These are phyloP conservation scores for Moesziomyces antarcticus DNA, from an alignment of 1,284 basidiomycete genomes.

Conservation along the genomic window DNA sequence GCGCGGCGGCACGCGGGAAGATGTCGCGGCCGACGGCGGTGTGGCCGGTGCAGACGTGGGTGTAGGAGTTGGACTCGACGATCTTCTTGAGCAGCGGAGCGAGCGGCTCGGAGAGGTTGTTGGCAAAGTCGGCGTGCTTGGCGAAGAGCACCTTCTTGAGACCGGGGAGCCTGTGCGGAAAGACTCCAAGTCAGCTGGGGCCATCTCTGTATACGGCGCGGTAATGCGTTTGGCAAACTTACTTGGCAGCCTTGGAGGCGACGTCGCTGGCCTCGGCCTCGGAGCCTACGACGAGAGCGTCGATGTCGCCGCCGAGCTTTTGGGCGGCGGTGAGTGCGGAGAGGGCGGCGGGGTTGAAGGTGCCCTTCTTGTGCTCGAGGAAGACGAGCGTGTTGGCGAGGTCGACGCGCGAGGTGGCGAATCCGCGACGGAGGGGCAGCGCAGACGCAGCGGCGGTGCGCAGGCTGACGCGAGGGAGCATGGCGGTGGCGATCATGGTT, in stretches of 20 bases:
- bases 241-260: conserved; percentile 84
- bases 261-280: conserved; percentile 78
- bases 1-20: conserved; percentile 86
- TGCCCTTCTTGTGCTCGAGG: conserved; percentile 85
- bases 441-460: conserved; percentile 17
- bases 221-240: conserved; percentile 55
- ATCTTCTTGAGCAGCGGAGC: conserved; percentile 72
- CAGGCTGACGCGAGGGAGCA: conserved; percentile 34
- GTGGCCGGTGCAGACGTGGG: conserved; percentile 88
- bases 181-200: neutral
- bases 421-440: conserved; percentile 45
- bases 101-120: conserved; percentile 68
- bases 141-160: conserved; percentile 69
- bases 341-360: conserved; percentile 84
- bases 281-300: conserved; percentile 84
- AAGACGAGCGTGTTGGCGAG: conserved; percentile 77
- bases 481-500: conserved; percentile 49
- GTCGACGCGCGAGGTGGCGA: conserved; percentile 57
- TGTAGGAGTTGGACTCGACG: conserved; percentile 72
- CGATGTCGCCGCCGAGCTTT: conserved; percentile 83
- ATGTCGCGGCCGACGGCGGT: conserved; percentile 79
- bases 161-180: conserved; percentile 70
- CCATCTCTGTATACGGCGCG: too few species aligned
- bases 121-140: conserved; percentile 70
- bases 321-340: conserved; percentile 89